Evolutionary conservation across 495 filamentous ascomycete genomes (phyloP), one percentile per base, ranked within the genome.

Genomic region (Talaromyces adpressus): DNA sequence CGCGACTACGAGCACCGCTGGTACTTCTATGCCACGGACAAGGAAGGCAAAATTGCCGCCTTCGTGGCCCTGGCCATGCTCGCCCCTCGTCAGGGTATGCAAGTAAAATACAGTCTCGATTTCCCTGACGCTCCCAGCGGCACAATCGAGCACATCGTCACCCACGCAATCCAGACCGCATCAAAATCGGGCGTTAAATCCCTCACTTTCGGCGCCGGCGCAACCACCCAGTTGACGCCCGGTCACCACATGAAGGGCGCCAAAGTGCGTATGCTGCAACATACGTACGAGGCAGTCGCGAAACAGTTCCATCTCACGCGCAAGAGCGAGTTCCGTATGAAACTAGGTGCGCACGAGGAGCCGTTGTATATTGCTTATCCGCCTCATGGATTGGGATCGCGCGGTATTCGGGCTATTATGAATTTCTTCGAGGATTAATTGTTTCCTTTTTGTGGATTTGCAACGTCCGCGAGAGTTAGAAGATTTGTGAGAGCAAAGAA

Each of bases 101-200:
- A 96, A 76, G 86, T 94, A 74, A 94, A 96, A 76, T 93, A 91
- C 75, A 87, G 86, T 49, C 84, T 94, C 63, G 91, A 93, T 71
- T 94, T 96, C 80, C 91, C 91, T 16, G 83, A 83, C 18, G 81
- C 90, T 3, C 89, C 91, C 3, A 88, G 81, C 62, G 91, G 91
- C 62, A 87, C 87, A 36, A 96, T 94, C 65, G 91, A 96, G 74
- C 78, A 82, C 3, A 83, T 92, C 57, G 89, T 92, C 67, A 87
- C 88, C 20, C 84, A 87, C 68, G 86, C 90, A n/a, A 86, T 96
- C 70, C 85, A 88, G 68, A 78, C 80, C 30, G 83, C 90, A 29
- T 84, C 85, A 39, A 80, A 83, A 36, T 69, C 77, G 0, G 90
- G 90, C 39, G 79, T 87, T 52, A 83, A 82, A 65, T 77, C 76